These are phyloP conservation scores for Tetradesmus obliquus DNA, from an alignment of 139 green algal genomes.

Conservation along the genomic window DNA sequence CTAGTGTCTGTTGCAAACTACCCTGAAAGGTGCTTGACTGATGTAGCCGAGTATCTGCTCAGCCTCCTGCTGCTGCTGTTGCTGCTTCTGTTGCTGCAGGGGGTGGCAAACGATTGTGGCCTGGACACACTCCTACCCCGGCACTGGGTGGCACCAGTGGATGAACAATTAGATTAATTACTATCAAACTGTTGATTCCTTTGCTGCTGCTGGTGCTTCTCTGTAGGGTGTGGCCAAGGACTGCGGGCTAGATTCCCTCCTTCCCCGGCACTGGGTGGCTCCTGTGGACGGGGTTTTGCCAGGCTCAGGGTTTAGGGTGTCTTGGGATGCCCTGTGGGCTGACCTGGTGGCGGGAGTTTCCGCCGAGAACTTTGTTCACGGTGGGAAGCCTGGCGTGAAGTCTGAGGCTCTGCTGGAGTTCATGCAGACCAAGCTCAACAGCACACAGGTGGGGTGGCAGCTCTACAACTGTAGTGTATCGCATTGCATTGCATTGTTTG, in stretches of 20 bases:
- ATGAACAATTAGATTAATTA: too few species aligned
- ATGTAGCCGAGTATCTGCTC: too few species aligned
- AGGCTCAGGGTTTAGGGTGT: constrained; percentile 52
- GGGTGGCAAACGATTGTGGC: constrained; percentile 55
- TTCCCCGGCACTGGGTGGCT: constrained; percentile 51
- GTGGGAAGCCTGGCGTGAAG: constrained; percentile 26
- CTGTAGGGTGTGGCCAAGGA: constrained; percentile 45
- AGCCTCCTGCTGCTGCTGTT: not conserved
- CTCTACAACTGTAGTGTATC: too few species aligned
- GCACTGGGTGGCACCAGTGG: constrained; percentile 56
- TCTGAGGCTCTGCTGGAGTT: constrained; percentile 47
- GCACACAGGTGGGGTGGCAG: constrained; percentile 27
- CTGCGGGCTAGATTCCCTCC: constrained; percentile 54
- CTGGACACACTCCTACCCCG: constrained; percentile 43
- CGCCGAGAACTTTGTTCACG: constrained; percentile 60
- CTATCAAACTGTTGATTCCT: not conserved
- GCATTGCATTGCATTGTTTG: too few species aligned
- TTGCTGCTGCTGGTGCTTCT: not conserved
- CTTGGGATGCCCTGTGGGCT: constrained; percentile 71
- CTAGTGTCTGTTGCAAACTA: too few species aligned
- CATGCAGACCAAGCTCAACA: constrained; percentile 60
- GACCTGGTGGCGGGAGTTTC: constrained; percentile 58
- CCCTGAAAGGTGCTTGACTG: too few species aligned
- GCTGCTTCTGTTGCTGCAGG: not conserved
- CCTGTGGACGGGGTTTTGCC: constrained; percentile 63